Evolutionary conservation across 2,329 filamentous ascomycete genomes (phyloP).

Genomic region (Colletotrichum eremochloae): DNA sequence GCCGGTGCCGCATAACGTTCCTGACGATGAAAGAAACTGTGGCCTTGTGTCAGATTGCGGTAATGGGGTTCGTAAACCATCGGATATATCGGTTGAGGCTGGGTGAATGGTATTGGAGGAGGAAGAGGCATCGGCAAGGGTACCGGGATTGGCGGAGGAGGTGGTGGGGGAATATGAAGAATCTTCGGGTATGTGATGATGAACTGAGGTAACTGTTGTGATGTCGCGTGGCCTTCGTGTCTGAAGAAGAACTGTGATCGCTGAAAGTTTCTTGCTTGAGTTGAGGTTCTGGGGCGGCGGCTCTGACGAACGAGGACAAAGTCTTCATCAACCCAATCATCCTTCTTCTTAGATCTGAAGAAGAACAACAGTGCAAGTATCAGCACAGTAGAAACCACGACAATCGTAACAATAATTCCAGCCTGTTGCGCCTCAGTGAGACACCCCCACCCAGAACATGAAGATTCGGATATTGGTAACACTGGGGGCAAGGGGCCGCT

Average conservation of each 20-base stretch:
- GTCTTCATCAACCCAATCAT: conserved; percentile 25
- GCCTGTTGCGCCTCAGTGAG: conserved; percentile 53
- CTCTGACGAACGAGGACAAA: conserved; percentile 29
- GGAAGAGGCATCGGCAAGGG: conserved; percentile 31
- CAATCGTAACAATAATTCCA: conserved; percentile 56
- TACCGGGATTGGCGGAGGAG: conserved; percentile 29
- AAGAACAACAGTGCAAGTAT: conserved; percentile 51
- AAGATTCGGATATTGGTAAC: conserved; percentile 39
- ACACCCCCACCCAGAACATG: conserved; percentile 54
- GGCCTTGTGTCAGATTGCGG: conserved; percentile 4
- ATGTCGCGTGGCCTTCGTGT: conserved; percentile 9
- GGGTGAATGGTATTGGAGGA: conserved; percentile 26
- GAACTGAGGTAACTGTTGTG: conserved; percentile 4
- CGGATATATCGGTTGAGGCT: conserved; percentile 41
- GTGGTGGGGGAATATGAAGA: conserved; percentile 23
- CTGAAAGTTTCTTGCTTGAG: conserved; percentile 9
- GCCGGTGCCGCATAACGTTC: background rate
- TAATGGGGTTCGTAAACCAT: conserved; percentile 40
- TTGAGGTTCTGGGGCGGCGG: conserved; percentile 19
- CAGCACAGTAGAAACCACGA: conserved; percentile 49
- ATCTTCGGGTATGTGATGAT: conserved; percentile 4
- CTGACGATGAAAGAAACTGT: background rate
- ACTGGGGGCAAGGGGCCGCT: conserved; percentile 16
- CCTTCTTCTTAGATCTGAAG: conserved; percentile 29
- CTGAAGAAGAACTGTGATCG: conserved; percentile 29